A percentile compares a stretch with the other conserved stretches of the same genome.
Conservation (phyloP, 495 filamentous ascomycete genomes). For the Gamarada debralockiae region DNA sequence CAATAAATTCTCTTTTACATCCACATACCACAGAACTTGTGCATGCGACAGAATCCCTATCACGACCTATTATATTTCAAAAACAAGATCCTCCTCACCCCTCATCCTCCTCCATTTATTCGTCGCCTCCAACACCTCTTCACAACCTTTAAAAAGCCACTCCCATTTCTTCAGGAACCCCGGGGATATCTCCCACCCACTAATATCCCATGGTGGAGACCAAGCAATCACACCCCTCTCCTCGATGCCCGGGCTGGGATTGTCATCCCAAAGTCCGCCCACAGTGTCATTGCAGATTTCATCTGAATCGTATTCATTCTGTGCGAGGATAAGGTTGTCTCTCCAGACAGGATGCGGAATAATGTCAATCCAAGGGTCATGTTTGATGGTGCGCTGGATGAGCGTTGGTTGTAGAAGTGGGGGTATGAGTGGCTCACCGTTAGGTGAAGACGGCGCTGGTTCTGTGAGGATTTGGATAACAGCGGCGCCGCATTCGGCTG, state of each 20-base stretch:
- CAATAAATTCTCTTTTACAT: too few relatives aligned
- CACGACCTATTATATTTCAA: constrained; percentile 8
- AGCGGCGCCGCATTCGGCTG: constrained; percentile 25
- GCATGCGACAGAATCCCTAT: too few relatives aligned
- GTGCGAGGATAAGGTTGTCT: constrained; percentile 26
- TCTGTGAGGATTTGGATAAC: constrained; percentile 27
- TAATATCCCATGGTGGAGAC: constrained; percentile 36
- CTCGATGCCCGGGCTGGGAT: constrained; percentile 32
- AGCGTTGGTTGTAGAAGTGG: constrained; percentile 25
- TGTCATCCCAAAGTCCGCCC: constrained; percentile 35
- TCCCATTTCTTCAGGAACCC: constrained; percentile 39
- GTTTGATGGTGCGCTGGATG: constrained; percentile 23
- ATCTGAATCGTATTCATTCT: too few relatives aligned
- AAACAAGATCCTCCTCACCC: constrained; percentile 31
- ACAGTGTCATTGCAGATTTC: constrained; percentile 26
- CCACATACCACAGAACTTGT: too few relatives aligned
- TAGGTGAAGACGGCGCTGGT: too few relatives aligned
- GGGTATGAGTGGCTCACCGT: too few relatives aligned
- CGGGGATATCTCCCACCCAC: constrained; percentile 40
- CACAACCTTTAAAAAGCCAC: constrained; percentile 31
- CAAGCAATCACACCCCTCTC: constrained; percentile 35
- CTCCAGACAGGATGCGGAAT: constrained; percentile 29
- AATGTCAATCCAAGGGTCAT: constrained; percentile 34
- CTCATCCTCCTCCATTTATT: constrained; percentile 39
- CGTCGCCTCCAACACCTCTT: constrained; percentile 34